Percentiles rank a stretch among this genome's conserved stretches.
Conservation (phyloP, 352 stramenopile genomes). For the Phytophthora chlamydospora region DNA sequence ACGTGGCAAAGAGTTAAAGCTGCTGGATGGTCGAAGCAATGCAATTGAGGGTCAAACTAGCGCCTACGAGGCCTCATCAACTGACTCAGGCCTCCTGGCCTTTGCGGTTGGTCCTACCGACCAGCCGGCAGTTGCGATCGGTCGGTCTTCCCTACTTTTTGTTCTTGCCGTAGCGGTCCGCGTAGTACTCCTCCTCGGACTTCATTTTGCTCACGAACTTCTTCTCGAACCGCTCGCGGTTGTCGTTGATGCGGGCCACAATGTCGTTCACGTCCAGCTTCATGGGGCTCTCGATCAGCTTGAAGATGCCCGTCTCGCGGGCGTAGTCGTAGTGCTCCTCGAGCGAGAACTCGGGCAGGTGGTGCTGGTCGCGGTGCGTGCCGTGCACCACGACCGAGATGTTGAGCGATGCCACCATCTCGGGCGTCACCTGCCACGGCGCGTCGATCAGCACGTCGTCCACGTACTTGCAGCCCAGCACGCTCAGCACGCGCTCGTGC, state of each 20-base stretch:
- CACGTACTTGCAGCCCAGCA: constrained; percentile 96
- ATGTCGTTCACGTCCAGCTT: constrained; percentile 89
- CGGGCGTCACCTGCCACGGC: constrained; percentile 93
- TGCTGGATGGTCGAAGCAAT: constrained; percentile 1
- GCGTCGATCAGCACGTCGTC: constrained; percentile 99
- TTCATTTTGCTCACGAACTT: constrained; percentile 95
- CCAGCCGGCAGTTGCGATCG: constrained; percentile 1
- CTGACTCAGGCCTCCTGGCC: neutral
- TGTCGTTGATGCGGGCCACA: constrained; percentile 89
- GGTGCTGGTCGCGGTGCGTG: constrained; percentile 82
- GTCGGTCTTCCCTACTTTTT: constrained; percentile 43
- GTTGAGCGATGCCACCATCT: constrained; percentile 96
- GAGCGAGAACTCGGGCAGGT: constrained; percentile 62
- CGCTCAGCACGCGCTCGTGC: constrained; percentile 96
- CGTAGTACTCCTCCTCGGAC: constrained; percentile 93
- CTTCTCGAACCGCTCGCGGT: constrained; percentile 91
- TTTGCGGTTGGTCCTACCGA: constrained; percentile 4
- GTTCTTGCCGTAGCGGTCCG: constrained; percentile 82
- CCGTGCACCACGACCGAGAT: constrained; percentile 87
- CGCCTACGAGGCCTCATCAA: constrained; percentile 6
- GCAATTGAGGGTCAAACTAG: constrained; percentile 22
- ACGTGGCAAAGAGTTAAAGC: constrained; percentile 24
- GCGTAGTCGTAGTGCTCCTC: constrained; percentile 85
- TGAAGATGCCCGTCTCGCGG: constrained; percentile 84
- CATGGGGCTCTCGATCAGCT: constrained; percentile 73